Evolutionary conservation across 176 grass and related monocot species (phyloP), one percentile per base, ranked within the genome.

Genomic region (sorghum (Sorghum bicolor)): DNA sequence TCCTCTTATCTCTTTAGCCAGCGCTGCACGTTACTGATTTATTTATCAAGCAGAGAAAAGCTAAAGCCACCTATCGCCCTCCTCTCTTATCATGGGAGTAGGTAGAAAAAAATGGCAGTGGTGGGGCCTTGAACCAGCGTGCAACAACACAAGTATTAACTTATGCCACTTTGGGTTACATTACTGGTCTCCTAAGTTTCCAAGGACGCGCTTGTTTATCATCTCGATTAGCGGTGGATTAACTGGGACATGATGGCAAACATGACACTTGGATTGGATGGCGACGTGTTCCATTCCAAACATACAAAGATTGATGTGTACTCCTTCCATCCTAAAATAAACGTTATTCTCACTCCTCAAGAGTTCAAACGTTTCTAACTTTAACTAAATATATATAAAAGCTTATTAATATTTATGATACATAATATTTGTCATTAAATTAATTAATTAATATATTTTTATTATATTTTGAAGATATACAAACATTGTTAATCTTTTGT

Each of bases 41-140:
- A 33, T 88, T 88, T 88, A 88, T 83, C 80, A 72, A 83, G 22
- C 37, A 65, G 19, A 64, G 68, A 31, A 57, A 78, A 79, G 64
- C 58, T 79, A 83, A 88, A 88, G 80, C 43, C 39, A 36, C 86
- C 67, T 84, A 88, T 88, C 81, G 75, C 40, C 16, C 71, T 66
- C 33, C 50, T 77, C 86, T 79, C 86, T 88, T 88, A 88, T 88
- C 86, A 84, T 36, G 81, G 86, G 52, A 22, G 81, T 79, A 84
- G 86, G 81, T 84, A 44, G 75, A 26, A 15, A 50, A 26, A 10
- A 63, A 66, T 19, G 33, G 1, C 25, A 3, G 43, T 57, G 74
- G 81, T 22, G 67, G 66, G 66, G 57, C 41, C 74, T 78, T 43
- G 24, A 72, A 30, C 61, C 34, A 53, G 25, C 11, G 19, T 30